Conservation (phyloP, 2,329 filamentous ascomycete genomes). For the Madurella mycetomatis region DNA sequence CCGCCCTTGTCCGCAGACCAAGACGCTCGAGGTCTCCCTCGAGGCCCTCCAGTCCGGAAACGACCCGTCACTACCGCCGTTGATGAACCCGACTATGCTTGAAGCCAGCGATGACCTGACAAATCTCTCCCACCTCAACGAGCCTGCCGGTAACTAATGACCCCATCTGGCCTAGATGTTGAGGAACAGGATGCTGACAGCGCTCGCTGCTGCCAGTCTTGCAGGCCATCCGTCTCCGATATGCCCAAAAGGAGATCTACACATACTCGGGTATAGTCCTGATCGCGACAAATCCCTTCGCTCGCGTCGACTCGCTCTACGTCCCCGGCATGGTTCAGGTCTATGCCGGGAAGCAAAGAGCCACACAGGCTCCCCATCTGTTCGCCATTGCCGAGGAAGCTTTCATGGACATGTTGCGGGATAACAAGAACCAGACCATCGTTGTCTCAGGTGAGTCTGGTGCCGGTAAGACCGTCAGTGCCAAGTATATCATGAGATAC, state of each 20-base stretch:
- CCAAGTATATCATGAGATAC: slow-evolving; percentile 99
- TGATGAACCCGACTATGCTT: slow-evolving; percentile 98
- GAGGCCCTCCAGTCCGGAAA: slow-evolving; percentile 72
- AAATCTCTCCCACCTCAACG: slow-evolving; percentile 95
- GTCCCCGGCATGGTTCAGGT: slow-evolving; percentile 99
- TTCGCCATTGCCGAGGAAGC: slow-evolving; percentile 99
- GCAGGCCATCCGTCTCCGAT: slow-evolving; percentile 95
- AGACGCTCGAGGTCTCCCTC: slow-evolving; percentile 71
- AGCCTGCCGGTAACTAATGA: slow-evolving; percentile 74
- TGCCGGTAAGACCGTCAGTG: slow-evolving; percentile 97
- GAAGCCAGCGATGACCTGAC: slow-evolving; percentile 98
- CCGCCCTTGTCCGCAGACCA: slow-evolving; percentile 52
- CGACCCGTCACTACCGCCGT: slow-evolving; percentile 74
- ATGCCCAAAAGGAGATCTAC: slow-evolving; percentile 98
- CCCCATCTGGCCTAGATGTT: not conserved
- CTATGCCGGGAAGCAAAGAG: slow-evolving; percentile 93
- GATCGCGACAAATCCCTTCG: slow-evolving; percentile 97
- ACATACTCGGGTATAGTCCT: slow-evolving; percentile 98
- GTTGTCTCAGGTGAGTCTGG: slow-evolving; percentile 99
- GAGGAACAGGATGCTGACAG: slow-evolving; percentile 18
- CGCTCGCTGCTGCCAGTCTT: slow-evolving; percentile 58
- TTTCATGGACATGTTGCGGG: slow-evolving; percentile 98
- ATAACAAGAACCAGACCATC: slow-evolving; percentile 93
- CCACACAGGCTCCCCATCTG: slow-evolving; percentile 93
- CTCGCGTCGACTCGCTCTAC: slow-evolving; percentile 94